Base-by-base conservation (phyloP, 176 grass and related monocot species). In the Alopecurus myosuroides region DNA sequence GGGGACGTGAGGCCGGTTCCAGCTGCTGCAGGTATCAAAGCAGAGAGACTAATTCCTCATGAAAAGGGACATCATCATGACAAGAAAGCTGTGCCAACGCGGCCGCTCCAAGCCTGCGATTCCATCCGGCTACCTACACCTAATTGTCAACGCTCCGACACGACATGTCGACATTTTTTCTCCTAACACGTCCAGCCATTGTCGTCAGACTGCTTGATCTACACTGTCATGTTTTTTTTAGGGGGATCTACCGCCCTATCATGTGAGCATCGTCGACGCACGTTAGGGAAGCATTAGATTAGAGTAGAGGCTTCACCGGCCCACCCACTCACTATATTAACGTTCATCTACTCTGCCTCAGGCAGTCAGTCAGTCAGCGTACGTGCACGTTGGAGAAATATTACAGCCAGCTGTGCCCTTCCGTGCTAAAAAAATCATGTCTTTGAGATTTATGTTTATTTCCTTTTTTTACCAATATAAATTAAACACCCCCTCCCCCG, bases 51-150 rank as follows among this genome's bases (percentile, higher is more conserved):
- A 26, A 77, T 89, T 89, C n/a, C 77, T n/a, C 40, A 58, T 31
- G 34, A 50, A 88, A 50, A 49, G 33, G 2, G 63, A 50, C 61
- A 55, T 17, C 34, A 26, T 64, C 23, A 65, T 50, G 86, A 79
- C 87, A 80, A 81, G 71, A 30, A 76, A 62, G 33, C 72, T 4
- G 44, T 48, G 31, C 78, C 83, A 89, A 63, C 25, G 36, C 61
- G 26, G 77, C 88, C 88, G 77, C 70, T 86, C 20, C 11, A 5
- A 46, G 83, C 88, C 88, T 86, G 83, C 88, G 71, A 60, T 46
- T 29, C 49, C 36, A 10, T 39, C 70, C 69, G 39, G 39, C 68
- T 14, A 71, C 13, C 13, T 25, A 70, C 12, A 13, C 11, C 52
- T 23, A 12, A 28, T 44, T 44, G 70, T 74, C 70, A 74, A 74